Percentiles rank a stretch among this genome's conserved stretches.
phyloP scores from a whole-genome alignment of 176 grass and related monocot species.

The Musa schizocarpa region DNA sequence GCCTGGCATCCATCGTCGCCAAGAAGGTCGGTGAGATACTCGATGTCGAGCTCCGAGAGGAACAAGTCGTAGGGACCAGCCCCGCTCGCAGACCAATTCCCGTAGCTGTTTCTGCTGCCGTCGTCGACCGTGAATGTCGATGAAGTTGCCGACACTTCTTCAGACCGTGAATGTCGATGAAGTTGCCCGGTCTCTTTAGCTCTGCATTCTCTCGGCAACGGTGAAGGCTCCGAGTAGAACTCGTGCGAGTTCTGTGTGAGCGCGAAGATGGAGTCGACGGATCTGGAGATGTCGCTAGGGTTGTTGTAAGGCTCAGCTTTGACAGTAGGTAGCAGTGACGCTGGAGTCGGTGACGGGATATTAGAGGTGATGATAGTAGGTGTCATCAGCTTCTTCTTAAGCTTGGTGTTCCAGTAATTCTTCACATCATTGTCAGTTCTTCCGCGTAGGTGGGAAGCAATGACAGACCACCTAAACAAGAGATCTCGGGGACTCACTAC shows the following conservation, averaged over 20 bases:
- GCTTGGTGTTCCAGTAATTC: conserved; percentile 98
- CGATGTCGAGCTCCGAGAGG: neutral
- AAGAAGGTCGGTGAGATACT: neutral
- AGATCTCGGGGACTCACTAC: neutral
- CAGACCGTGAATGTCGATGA: neutral
- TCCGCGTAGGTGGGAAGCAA: conserved; percentile 76
- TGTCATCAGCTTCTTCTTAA: conserved; percentile 72
- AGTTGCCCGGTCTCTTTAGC: neutral
- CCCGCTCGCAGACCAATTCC: neutral
- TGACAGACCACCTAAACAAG: conserved; percentile 48
- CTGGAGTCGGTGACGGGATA: neutral
- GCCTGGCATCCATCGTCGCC: neutral
- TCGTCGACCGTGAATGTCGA: conserved; percentile 1
- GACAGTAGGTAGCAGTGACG: neutral
- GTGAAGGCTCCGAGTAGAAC: neutral
- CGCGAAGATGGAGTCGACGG: neutral
- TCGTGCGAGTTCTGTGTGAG: neutral
- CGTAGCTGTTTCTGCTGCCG: neutral
- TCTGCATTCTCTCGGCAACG: neutral
- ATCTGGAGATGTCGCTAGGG: neutral
- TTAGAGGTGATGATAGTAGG: neutral
- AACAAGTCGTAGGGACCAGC: neutral
- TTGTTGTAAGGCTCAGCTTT: neutral
- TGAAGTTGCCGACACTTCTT: neutral
- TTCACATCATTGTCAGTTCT: conserved; percentile 96